These are phyloP conservation scores for Borealophlyctis nickersoniae DNA, from an alignment of 192 early-diverging fungal species.

Conservation along the genomic window DNA sequence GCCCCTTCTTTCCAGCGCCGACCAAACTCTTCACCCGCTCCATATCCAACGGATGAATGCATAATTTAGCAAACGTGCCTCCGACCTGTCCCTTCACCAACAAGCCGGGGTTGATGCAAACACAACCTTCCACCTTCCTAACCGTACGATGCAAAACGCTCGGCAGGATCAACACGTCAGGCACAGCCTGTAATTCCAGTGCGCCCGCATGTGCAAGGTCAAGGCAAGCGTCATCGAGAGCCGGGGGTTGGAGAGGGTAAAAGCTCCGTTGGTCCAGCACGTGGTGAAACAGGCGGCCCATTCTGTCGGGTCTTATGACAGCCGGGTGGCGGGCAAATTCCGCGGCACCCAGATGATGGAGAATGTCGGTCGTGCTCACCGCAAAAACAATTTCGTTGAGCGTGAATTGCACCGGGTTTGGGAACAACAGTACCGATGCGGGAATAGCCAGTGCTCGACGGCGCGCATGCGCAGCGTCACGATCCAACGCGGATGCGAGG, in stretches of 20 bases:
- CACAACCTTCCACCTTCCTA: constrained; percentile 67
- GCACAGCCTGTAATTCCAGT: constrained; percentile 59
- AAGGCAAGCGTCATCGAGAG: constrained; percentile 29
- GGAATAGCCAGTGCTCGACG: constrained; percentile 25
- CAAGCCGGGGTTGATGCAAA: constrained; percentile 84
- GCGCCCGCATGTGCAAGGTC: constrained; percentile 35
- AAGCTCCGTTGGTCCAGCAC: constrained; percentile 78
- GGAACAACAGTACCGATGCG: constrained; percentile 37
- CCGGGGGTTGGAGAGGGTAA: constrained; percentile 80
- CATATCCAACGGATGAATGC: constrained; percentile 61
- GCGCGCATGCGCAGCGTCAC: constrained; percentile 15
- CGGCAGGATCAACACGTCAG: constrained; percentile 81
- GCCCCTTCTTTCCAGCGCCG: constrained; percentile 5
- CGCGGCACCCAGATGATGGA: constrained; percentile 68
- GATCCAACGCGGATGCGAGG: constrained; percentile 39
- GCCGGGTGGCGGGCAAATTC: constrained; percentile 40
- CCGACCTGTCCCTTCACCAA: constrained; percentile 64
- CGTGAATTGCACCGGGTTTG: constrained; percentile 80
- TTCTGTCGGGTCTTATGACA: constrained; percentile 55
- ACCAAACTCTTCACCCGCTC: constrained; percentile 24
- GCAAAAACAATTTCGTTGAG: constrained; percentile 84
- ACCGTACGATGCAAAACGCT: constrained; percentile 72
- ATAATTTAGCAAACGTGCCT: constrained; percentile 81
- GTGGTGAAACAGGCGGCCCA: constrained; percentile 70
- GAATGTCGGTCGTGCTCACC: constrained; percentile 69